Conservation (phyloP, 2,329 filamentous ascomycete species). For the Colletotrichum somersetense region DNA sequence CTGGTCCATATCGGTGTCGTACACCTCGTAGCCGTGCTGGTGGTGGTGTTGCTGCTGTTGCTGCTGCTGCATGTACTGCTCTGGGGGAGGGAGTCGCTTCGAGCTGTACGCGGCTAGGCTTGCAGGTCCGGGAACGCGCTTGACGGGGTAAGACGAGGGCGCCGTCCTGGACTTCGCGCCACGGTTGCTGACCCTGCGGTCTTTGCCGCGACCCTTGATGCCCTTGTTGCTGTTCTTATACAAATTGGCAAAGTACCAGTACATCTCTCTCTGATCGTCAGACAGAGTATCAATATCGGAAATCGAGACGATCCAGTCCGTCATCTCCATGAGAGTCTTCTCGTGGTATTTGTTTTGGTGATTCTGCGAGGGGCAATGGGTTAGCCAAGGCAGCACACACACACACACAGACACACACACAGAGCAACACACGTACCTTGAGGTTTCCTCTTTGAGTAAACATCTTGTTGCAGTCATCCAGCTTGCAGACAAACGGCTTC, state of each 20-base stretch:
- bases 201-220: conserved; percentile 94
- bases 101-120: conserved; percentile 40
- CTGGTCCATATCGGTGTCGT: conserved; percentile 41
- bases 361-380: conserved; percentile 62
- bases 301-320: conserved; percentile 75
- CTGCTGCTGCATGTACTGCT: conserved; percentile 40
- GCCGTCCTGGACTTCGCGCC: conserved; percentile 44
- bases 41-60: conserved; percentile 31
- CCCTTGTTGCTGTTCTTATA: conserved; percentile 99
- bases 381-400: neutral
- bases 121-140: conserved; percentile 33
- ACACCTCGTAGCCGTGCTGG: conserved; percentile 38
- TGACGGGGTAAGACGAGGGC: conserved; percentile 37
- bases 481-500: conserved; percentile 84
- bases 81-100: conserved; percentile 35
- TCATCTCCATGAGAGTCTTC: conserved; percentile 77
- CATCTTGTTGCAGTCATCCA: conserved; percentile 87
- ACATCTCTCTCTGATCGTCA: conserved; percentile 79
- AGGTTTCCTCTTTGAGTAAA: conserved; percentile 94
- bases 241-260: conserved; percentile 85
- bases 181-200: conserved; percentile 70
- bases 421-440: conserved; percentile 70
- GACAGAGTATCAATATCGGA: conserved; percentile 73
- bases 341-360: conserved; percentile 96
- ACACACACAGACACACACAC: no score